A percentile compares a stretch with the other conserved stretches of the same genome.
Conservation (phyloP, 2,329 filamentous ascomycete genomes). For the Chrysoporthe puriensis region DNA sequence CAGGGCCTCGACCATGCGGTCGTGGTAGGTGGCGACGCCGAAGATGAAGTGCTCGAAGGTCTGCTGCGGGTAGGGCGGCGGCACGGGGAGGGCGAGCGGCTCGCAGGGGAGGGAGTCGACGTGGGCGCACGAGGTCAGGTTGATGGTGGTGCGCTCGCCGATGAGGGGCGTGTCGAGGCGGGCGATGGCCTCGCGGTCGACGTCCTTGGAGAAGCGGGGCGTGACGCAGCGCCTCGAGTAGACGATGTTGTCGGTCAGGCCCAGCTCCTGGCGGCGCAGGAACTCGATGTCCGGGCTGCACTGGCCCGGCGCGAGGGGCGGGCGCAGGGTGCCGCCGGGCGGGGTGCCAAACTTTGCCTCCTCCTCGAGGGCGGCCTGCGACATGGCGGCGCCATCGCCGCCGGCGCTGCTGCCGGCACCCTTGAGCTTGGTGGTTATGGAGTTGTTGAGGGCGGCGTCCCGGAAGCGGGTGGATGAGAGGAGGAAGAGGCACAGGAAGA, state of each 20-base stretch:
- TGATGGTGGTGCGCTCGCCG: slow-evolving; percentile 37
- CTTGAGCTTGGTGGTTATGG: slow-evolving; percentile 23
- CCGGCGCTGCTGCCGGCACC: not conserved
- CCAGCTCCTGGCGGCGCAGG: slow-evolving; percentile 36
- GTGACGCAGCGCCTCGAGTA: slow-evolving; percentile 51
- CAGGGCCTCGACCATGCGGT: slow-evolving; percentile 54
- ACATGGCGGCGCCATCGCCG: slow-evolving; percentile 11
- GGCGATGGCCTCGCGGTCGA: slow-evolving; percentile 43
- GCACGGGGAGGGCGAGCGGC: slow-evolving; percentile 51
- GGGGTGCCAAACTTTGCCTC: slow-evolving; percentile 26
- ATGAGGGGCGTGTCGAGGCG: slow-evolving; percentile 45
- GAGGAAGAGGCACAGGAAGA: slow-evolving; percentile 27
- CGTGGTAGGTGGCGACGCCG: slow-evolving; percentile 58
- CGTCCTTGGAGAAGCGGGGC: slow-evolving; percentile 38
- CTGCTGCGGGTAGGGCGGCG: slow-evolving; percentile 45
- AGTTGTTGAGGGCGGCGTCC: slow-evolving; percentile 20
- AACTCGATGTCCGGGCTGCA: slow-evolving; percentile 34
- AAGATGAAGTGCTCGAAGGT: slow-evolving; percentile 58
- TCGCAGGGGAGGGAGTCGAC: slow-evolving; percentile 42
- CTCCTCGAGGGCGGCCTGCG: slow-evolving; percentile 23
- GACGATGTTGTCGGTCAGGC: slow-evolving; percentile 45
- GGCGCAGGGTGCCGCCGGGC: slow-evolving; percentile 20
- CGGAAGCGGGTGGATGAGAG: slow-evolving; percentile 27
- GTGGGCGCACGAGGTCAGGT: slow-evolving; percentile 32
- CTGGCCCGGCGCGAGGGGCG: slow-evolving; percentile 26